Conservation (phyloP, 257 asterid genomes). For the Ajuga chamaepitys region DNA sequence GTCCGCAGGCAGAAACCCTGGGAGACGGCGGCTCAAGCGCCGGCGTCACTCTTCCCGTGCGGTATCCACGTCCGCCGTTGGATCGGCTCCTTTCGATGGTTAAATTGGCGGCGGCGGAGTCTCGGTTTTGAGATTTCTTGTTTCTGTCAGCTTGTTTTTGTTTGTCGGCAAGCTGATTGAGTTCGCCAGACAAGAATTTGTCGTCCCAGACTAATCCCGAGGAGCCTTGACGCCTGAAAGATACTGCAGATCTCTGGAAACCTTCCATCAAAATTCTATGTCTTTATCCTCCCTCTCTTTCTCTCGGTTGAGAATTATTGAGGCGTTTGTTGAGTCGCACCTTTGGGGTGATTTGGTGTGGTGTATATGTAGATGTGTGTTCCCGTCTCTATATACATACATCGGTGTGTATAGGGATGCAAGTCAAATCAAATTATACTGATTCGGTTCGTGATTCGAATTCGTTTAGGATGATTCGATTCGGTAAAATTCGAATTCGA, state of each 20-base stretch:
- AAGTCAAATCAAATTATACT: too few species aligned
- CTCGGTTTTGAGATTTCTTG: too few species aligned
- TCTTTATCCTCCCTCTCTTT: too few species aligned
- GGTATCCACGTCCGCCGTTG: conserved; percentile 38
- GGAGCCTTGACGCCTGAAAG: conserved; percentile 83
- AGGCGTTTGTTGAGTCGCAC: too few species aligned
- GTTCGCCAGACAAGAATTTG: conserved; percentile 47
- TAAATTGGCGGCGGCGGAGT: conserved; percentile 20
- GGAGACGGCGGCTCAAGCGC: conserved; percentile 52
- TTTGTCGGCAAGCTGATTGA: conserved; percentile 31
- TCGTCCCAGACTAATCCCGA: conserved; percentile 89
- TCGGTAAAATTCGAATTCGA: too few species aligned
- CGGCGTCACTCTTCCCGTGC: conserved; percentile 36
- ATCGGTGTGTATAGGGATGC: too few species aligned
- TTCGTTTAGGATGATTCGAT: too few species aligned
- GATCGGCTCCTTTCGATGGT: conserved; percentile 40
- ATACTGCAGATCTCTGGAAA: conserved; percentile 69
- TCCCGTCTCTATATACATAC: too few species aligned
- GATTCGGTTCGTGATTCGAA: too few species aligned
- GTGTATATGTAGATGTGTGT: too few species aligned
- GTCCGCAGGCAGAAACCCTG: conserved; percentile 41
- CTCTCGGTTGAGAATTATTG: too few species aligned
- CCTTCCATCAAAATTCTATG: conserved; percentile 69
- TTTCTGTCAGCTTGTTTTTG: conserved; percentile 23
- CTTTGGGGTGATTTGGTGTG: too few species aligned